Conservation (phyloP, 768 basidiomycete genomes). For the Fomitopsis pulvina region DNA sequence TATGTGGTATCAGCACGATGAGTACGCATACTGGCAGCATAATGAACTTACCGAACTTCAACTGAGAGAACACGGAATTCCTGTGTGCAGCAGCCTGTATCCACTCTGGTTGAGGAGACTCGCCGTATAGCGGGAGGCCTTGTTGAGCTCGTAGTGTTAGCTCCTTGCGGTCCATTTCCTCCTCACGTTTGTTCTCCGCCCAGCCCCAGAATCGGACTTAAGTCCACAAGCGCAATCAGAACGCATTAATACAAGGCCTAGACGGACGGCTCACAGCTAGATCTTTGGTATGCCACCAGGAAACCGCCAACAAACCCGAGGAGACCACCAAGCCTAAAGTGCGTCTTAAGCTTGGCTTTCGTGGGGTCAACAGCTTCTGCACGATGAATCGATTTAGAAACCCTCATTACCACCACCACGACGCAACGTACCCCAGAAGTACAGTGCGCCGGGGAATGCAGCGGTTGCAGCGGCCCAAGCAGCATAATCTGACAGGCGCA, state of each 20-base stretch:
- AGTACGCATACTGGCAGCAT: not conserved
- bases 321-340: constrained; percentile 54
- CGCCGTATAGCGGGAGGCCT: constrained; percentile 84
- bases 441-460: constrained; percentile 75
- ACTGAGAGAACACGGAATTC: constrained; percentile 90
- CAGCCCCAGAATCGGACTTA: constrained; percentile 94
- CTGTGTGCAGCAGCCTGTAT: constrained; percentile 81
- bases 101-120: constrained; percentile 76
- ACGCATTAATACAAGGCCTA: not conserved
- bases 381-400: not conserved
- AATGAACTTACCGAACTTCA: constrained; percentile 85
- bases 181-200: constrained; percentile 83
- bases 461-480: constrained; percentile 76
- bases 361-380: constrained; percentile 42
- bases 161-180: constrained; percentile 71
- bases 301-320: constrained; percentile 90
- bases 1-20: constrained; percentile 23
- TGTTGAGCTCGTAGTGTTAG: constrained; percentile 65
- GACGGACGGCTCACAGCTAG: constrained; percentile 56
- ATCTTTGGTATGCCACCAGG: constrained; percentile 87
- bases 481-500: constrained; percentile 84
- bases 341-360: constrained; percentile 30
- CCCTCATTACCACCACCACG: constrained; percentile 1
- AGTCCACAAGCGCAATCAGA: not conserved
- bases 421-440: constrained; percentile 76